Base-by-base conservation (phyloP, 768 basidiomycete species). In the Lentinus tigrinus region DNA sequence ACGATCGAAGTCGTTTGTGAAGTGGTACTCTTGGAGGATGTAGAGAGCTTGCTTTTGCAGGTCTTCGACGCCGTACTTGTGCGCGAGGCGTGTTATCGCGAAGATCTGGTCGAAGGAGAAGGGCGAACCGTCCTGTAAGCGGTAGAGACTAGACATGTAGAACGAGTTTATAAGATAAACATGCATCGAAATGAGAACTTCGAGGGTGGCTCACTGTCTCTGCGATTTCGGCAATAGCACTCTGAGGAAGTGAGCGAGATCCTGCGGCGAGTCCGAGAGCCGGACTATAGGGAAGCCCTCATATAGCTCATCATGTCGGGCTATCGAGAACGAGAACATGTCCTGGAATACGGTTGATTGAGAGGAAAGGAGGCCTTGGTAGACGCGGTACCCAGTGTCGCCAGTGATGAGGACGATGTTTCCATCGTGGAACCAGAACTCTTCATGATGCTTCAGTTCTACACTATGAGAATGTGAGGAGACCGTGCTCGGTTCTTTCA, bases 261-360 rank as follows among this genome's bases (percentile, higher is more conserved):
- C 44, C 44, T 46, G 17, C n/a, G 21, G 21, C 13, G 27, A 46
- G 21, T 46, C 44, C 13, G 44, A 23, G 44, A 46, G 17, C 17
- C 27, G 44, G 44, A 46, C 44, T 0, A 46, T 23, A 11, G 44
- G 44, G 44, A 16, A 46, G 5, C 44, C 44, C 5, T 46, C 17
- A 21, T 23, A 27, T 3, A 46, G 3, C 44, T 46, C 44, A 11
- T 21, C 44, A 5, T 17, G 17, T 2, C 6, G n/a, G 21, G 44
- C 23, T 5, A 13, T 21, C 13, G 44, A 27, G 44, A 21, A 27
- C 19, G 48, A 39, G 42, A 56, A 47, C 58, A 60, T 56, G 39
- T 56, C 47, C 14, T 21, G 21, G 54, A 56, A 60, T 10, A 60
- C 44, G 19, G 31, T 17, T 21, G 58, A 56, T 31, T 50, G n/a